Evolutionary conservation across 1,284 basidiomycete genomes (phyloP).

Genomic region (Irpex lacteus): DNA sequence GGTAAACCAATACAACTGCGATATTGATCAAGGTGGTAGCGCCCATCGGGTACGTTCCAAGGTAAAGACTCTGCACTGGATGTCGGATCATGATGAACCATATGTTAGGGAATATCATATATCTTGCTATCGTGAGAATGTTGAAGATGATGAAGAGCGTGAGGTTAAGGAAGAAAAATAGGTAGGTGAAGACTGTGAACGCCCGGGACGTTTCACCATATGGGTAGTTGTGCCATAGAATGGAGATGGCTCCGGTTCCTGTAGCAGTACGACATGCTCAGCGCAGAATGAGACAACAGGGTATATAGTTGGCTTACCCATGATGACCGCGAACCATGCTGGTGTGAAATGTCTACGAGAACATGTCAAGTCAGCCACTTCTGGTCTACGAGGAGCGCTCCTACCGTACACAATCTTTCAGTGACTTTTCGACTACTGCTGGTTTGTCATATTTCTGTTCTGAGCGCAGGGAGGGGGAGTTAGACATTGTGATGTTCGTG

Average conservation of each 20-base stretch:
- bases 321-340: constrained; percentile 43
- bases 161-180: constrained; percentile 56
- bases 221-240: constrained; percentile 38
- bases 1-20: constrained; percentile 22
- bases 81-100: constrained; percentile 40
- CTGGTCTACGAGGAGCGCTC: not conserved
- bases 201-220: constrained; percentile 28
- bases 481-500: not conserved
- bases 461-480: not conserved
- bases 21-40: constrained; percentile 46
- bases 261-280: not conserved
- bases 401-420: constrained; percentile 13
- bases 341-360: constrained; percentile 40
- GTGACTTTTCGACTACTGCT: not conserved
- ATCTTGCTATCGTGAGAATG: constrained; percentile 39
- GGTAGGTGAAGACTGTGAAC: constrained; percentile 32
- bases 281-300: constrained; percentile 17
- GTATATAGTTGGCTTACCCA: constrained; percentile 24
- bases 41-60: constrained; percentile 63
- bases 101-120: constrained; percentile 43
- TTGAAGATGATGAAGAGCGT: constrained; percentile 48
- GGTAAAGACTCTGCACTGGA: constrained; percentile 55
- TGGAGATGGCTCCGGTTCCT: constrained; percentile 34
- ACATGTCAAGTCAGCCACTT: not conserved
- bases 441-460: too few species aligned